Base-by-base conservation (phyloP, 2,329 filamentous ascomycete genomes). In the Apiospora aurea region DNA sequence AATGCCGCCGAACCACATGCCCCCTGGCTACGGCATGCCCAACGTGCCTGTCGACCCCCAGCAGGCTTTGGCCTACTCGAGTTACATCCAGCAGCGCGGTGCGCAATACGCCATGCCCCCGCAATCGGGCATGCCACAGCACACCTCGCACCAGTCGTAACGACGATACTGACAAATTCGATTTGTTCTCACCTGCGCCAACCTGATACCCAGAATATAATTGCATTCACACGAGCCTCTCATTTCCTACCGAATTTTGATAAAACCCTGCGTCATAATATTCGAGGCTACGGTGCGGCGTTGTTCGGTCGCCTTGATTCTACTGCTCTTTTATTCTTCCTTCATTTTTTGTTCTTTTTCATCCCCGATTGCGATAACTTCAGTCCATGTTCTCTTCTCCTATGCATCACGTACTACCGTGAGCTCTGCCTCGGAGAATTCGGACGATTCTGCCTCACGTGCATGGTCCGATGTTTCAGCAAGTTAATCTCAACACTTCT, bases 11-110 rank as follows among this genome's bases (percentile, higher is more conserved):
- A 86, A 86, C 78, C 89, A 89, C 74, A 92, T 93, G 89, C 89
- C 90, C 57, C 87, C 86, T 72, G 85, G 84, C 83, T 93, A 88
- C 18, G 68, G 68, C 82, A 89, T 85, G 87, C 84, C 88, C 57
- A 86, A 87, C 75, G 91, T 94, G 79, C 88, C 91, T 53, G 89
- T 90, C 81, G 94, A 93, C 78, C 90, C 93, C 77, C 92, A 94
- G 79, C 91, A 95, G 82, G 93, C 94, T 74, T 87, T 94, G 79
- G 92, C 92, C 46, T 97, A 97, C 81, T 92, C 94, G 80, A 93
- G 91, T 82, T 96, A 96, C 80, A 91, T 97, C 78, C 91, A 93
- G 80, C 92, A 91, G 83, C 89, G 89, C 79, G 88, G 89, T 75
- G 91, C 90, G 79, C 92, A 92, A 79, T 95, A 95, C 78, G 91